phyloP scores from a whole-genome alignment of 2,329 filamentous ascomycete species.

The Colletotrichum theobromicola region DNA sequence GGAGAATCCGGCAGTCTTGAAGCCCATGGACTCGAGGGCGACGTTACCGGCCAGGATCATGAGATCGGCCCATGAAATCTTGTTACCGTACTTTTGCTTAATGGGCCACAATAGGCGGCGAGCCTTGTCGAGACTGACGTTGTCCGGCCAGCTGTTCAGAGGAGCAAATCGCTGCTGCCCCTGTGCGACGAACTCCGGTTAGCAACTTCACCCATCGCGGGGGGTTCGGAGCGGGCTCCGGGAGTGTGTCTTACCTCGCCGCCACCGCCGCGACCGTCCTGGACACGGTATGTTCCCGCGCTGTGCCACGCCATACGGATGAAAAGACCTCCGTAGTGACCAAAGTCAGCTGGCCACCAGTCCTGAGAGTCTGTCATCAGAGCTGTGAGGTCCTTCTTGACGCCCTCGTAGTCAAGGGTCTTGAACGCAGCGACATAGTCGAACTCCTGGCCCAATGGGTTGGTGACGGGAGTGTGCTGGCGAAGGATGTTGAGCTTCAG shows the following conservation, averaged over 20 bases:
- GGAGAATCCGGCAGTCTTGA: slow-evolving; percentile 76
- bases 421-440: slow-evolving; percentile 79
- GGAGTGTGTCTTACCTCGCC: slow-evolving; percentile 50
- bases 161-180: slow-evolving; percentile 83
- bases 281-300: slow-evolving; percentile 78
- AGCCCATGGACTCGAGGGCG: slow-evolving; percentile 77
- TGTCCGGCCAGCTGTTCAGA: slow-evolving; percentile 84
- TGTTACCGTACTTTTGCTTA: slow-evolving; percentile 85
- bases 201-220: slow-evolving; percentile 61
- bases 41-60: slow-evolving; percentile 77
- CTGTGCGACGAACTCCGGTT: slow-evolving; percentile 8
- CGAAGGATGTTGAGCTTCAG: slow-evolving; percentile 75
- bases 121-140: slow-evolving; percentile 79
- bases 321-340: slow-evolving; percentile 82
- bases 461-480: slow-evolving; percentile 68
- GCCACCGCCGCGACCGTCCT: slow-evolving; percentile 76
- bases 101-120: slow-evolving; percentile 74
- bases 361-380: slow-evolving; percentile 82
- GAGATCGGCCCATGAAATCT: slow-evolving; percentile 82
- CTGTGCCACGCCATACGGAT: slow-evolving; percentile 84
- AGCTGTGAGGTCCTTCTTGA: slow-evolving; percentile 76
- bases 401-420: slow-evolving; percentile 69
- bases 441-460: slow-evolving; percentile 70
- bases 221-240: slow-evolving; percentile 26
- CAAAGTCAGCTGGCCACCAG: slow-evolving; percentile 84